Evolutionary conservation across 495 filamentous ascomycete genomes (phyloP).

Genomic region (Hypoxylon rickii): DNA sequence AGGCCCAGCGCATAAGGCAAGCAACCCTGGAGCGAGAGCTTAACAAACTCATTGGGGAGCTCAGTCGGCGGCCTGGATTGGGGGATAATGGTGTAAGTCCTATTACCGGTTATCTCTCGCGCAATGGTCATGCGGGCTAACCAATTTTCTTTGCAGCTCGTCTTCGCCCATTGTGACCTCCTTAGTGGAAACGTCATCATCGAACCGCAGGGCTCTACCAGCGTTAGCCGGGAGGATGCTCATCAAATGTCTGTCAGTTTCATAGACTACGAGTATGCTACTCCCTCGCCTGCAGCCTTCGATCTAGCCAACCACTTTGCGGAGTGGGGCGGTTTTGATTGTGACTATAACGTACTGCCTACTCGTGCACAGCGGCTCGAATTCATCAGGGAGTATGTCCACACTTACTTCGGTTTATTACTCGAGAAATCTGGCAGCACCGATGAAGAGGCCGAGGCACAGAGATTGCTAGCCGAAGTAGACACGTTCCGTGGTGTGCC

Average conservation of each 20-base stretch:
- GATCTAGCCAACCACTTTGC: constrained; percentile 99
- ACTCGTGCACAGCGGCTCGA: constrained; percentile 75
- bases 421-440: constrained; percentile 47
- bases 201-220: constrained; percentile 35
- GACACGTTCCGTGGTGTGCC: constrained; percentile 88
- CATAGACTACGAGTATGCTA: constrained; percentile 98
- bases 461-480: constrained; percentile 72
- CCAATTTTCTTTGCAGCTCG: constrained; percentile 56
- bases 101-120: not conserved
- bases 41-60: constrained; percentile 64
- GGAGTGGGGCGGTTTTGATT: constrained; percentile 97
- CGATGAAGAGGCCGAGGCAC: constrained; percentile 62
- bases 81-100: constrained; percentile 71
- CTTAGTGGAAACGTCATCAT: constrained; percentile 95
- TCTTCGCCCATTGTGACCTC: constrained; percentile 95
- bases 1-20: constrained; percentile 67
- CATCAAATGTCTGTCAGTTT: constrained; percentile 68
- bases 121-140: constrained; percentile 26
- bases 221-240: constrained; percentile 25
- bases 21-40: constrained; percentile 75
- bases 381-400: constrained; percentile 83
- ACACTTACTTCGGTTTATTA: constrained; percentile 57
- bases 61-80: constrained; percentile 74
- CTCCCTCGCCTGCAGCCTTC: constrained; percentile 93
- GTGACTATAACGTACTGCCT: constrained; percentile 83